Evolutionary conservation across 2,329 filamentous ascomycete species (phyloP).

Genomic region (Curvularia eragrostidis): DNA sequence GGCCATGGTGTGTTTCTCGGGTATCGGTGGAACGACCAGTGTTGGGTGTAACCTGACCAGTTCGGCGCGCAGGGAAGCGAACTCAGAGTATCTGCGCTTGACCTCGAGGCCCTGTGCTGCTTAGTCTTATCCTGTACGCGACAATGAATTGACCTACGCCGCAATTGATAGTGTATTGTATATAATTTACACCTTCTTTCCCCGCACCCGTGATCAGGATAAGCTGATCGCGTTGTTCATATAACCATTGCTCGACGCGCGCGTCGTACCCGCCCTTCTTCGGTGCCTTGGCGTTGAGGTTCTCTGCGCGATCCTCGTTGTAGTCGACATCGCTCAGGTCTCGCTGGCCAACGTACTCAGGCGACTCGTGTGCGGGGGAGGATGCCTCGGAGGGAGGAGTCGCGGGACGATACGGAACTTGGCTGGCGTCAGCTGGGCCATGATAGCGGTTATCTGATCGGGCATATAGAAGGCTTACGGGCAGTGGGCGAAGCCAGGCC

Average conservation of each 20-base stretch:
- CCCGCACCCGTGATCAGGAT: constrained; percentile 94
- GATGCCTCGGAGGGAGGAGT: constrained; percentile 75
- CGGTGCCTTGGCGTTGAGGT: constrained; percentile 50
- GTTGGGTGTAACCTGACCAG: constrained; percentile 93
- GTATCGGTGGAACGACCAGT: constrained; percentile 93
- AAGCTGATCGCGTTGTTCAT: constrained; percentile 88
- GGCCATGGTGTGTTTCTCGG: constrained; percentile 98
- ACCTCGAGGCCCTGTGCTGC: constrained; percentile 84
- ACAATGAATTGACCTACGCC: constrained; percentile 66
- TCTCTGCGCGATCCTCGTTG: constrained; percentile 59
- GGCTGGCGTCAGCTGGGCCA: constrained; percentile 15
- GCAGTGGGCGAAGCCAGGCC: constrained; percentile 50
- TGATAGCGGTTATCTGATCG: background rate
- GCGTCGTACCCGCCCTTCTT: constrained; percentile 93
- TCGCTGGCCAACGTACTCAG: constrained; percentile 62
- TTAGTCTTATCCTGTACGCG: constrained; percentile 21
- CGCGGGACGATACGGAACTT: constrained; percentile 59
- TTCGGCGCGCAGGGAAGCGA: constrained; percentile 86
- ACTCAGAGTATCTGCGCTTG: constrained; percentile 93
- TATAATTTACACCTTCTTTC: constrained; percentile 91
- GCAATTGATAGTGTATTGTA: constrained; percentile 96
- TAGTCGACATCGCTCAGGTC: constrained; percentile 67
- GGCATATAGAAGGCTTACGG: constrained; percentile 38
- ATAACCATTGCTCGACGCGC: constrained; percentile 95
- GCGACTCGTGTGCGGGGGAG: constrained; percentile 70